These are phyloP conservation scores for Epicoccum sorghinum DNA, from an alignment of 2,329 filamentous ascomycete species.

Conservation along the genomic window DNA sequence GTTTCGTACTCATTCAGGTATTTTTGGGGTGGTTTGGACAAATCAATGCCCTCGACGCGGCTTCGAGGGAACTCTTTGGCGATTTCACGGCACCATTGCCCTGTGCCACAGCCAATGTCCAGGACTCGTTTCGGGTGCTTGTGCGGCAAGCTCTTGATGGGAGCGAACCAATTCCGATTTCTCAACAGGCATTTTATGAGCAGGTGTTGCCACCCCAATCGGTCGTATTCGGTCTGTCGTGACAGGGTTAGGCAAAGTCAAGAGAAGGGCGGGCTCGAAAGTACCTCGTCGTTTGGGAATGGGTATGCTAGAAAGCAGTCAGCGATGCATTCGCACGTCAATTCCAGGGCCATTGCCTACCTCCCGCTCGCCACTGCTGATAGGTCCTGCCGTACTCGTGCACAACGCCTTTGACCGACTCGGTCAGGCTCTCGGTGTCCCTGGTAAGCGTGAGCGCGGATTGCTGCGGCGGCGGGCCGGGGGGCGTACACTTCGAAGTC, in stretches of 20 bases:
- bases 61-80: slow-evolving; percentile 42
- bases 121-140: slow-evolving; percentile 44
- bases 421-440: slow-evolving; percentile 47
- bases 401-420: slow-evolving; percentile 48
- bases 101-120: slow-evolving; percentile 52
- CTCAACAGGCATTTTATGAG: slow-evolving; percentile 47
- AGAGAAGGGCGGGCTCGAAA: slow-evolving; percentile 18
- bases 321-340: slow-evolving; percentile 19
- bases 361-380: slow-evolving; percentile 48
- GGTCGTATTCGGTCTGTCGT: slow-evolving; percentile 45
- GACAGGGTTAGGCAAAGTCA: slow-evolving; percentile 23
- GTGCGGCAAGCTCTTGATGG: slow-evolving; percentile 40
- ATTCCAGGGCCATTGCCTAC: slow-evolving; percentile 30
- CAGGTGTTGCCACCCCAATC: slow-evolving; percentile 48
- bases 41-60: slow-evolving; percentile 50
- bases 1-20: neutral
- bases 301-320: slow-evolving; percentile 43
- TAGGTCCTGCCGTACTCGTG: slow-evolving; percentile 51
- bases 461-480: neutral
- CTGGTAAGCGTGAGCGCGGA: slow-evolving; percentile 31
- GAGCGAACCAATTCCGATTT: slow-evolving; percentile 46
- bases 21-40: slow-evolving; percentile 28
- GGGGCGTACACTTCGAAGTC: slow-evolving; percentile 42
- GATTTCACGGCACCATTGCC: slow-evolving; percentile 52
- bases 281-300: slow-evolving; percentile 49